Evolutionary conservation across 306 rosid species (phyloP).

Genomic region (Corylus avellana): DNA sequence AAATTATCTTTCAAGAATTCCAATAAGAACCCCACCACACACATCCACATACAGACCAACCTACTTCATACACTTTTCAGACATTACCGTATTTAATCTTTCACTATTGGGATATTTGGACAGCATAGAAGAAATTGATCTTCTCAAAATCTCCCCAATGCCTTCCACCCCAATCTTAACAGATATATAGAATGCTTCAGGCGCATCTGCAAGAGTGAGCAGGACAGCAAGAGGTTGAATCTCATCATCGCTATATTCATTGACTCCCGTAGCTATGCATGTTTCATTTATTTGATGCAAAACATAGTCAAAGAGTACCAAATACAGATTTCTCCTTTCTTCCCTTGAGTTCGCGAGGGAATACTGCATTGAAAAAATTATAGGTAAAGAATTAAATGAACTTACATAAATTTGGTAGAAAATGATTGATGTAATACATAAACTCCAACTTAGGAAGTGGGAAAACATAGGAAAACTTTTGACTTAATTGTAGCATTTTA

Average conservation of each 20-base stretch:
- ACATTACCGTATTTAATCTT: constrained; percentile 73
- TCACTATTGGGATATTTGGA: constrained; percentile 80
- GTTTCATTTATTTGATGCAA: constrained; percentile 83
- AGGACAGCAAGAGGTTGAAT: constrained; percentile 88
- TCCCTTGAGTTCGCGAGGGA: constrained; percentile 85
- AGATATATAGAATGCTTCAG: constrained; percentile 90
- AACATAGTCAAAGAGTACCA: constrained; percentile 90
- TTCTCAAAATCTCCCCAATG: constrained; percentile 87
- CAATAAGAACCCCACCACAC: neutral
- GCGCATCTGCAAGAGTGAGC: constrained; percentile 83
- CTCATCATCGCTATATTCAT: constrained; percentile 81
- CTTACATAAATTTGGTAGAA: neutral
- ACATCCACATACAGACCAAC: constrained; percentile 6
- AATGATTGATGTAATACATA: neutral
- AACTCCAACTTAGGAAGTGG: constrained; percentile 10
- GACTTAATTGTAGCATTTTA: constrained; percentile 1
- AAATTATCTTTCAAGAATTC: constrained; percentile 7
- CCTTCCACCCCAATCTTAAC: constrained; percentile 96
- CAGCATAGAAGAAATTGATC: constrained; percentile 77
- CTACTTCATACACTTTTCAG: constrained; percentile 1
- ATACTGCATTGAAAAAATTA: constrained; percentile 60
- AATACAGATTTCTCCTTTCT: constrained; percentile 83
- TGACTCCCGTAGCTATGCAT: constrained; percentile 63
- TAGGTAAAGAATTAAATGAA: neutral
- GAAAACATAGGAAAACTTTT: neutral